phyloP scores from a whole-genome alignment of 495 filamentous ascomycete genomes.

The Aspergillus kassunensis region DNA sequence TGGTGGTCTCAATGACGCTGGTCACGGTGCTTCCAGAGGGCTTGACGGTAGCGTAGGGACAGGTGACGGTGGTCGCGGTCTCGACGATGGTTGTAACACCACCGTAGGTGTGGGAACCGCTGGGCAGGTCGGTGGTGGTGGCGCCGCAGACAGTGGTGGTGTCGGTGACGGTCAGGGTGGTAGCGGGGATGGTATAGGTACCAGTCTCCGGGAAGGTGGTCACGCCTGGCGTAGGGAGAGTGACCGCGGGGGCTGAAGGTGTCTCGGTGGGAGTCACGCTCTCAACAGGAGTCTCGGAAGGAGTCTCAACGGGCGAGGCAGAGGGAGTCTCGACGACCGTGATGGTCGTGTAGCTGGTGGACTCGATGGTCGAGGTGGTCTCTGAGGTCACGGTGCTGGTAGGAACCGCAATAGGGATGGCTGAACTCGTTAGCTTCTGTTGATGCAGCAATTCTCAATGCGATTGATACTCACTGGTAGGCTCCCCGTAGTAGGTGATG shows the following conservation, averaged over 20 bases:
- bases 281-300: constrained; percentile 16
- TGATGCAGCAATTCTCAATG: too few species aligned
- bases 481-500: constrained; percentile 54
- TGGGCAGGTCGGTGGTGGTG: constrained; percentile 56
- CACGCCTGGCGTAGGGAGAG: constrained; percentile 61
- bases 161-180: constrained; percentile 66
- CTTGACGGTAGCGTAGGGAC: constrained; percentile 69
- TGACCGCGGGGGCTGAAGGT: constrained; percentile 25
- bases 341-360: constrained; percentile 40
- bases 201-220: constrained; percentile 69
- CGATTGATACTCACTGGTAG: constrained; percentile 54
- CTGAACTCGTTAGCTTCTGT: constrained; percentile 4
- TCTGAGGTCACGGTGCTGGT: constrained; percentile 27
- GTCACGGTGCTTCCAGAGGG: constrained; percentile 57
- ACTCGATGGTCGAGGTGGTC: constrained; percentile 24
- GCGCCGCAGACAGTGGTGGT: constrained; percentile 66
- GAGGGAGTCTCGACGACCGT: constrained; percentile 26
- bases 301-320: constrained; percentile 9
- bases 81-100: constrained; percentile 73
- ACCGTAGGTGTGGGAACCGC: constrained; percentile 67
- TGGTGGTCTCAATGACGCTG: constrained; percentile 67
- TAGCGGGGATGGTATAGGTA: constrained; percentile 76
- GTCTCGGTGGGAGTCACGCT: constrained; percentile 4
- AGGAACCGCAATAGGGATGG: background rate
- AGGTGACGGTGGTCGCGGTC: constrained; percentile 65